phyloP scores from a whole-genome alignment of 2,329 filamentous ascomycete genomes.

The Periconia digitata region DNA sequence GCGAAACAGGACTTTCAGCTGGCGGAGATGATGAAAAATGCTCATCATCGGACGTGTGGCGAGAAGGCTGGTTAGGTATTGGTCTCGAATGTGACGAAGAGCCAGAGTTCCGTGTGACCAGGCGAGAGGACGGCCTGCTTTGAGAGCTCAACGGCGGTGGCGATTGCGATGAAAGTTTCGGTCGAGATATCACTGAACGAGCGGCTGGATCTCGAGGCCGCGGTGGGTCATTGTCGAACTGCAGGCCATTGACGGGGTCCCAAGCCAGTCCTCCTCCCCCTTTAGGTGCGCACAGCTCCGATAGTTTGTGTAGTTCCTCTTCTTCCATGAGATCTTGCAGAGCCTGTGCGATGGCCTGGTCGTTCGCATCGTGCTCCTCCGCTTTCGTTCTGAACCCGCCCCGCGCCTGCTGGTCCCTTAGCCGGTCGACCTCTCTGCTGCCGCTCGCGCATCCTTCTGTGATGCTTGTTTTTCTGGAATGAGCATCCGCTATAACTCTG shows the following conservation, averaged over 20 bases:
- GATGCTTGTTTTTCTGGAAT: conserved; percentile 64
- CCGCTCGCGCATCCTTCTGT: conserved; percentile 76
- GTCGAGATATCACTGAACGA: conserved; percentile 2
- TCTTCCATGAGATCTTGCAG: conserved; percentile 85
- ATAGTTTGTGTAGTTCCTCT: conserved; percentile 58
- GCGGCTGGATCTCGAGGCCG: conserved; percentile 50
- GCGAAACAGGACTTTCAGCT: neutral
- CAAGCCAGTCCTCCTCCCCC: conserved; percentile 39
- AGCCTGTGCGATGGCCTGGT: conserved; percentile 81
- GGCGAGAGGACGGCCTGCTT: conserved; percentile 37
- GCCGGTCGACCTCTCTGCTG: conserved; percentile 65
- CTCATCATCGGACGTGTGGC: conserved; percentile 30
- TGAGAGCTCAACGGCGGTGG: conserved; percentile 20
- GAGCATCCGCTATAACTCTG: conserved; percentile 70
- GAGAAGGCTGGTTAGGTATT: conserved; percentile 17
- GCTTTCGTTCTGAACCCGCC: conserved; percentile 79
- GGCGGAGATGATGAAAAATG: conserved; percentile 33
- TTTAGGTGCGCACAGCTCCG: conserved; percentile 51
- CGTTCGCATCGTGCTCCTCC: conserved; percentile 86
- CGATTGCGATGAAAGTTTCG: conserved; percentile 8
- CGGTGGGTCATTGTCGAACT: conserved; percentile 49
- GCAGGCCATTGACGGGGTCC: conserved; percentile 39
- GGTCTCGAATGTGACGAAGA: conserved; percentile 5
- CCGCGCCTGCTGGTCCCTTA: conserved; percentile 66
- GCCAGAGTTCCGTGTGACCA: conserved; percentile 24